Evolutionary conservation across 495 filamentous ascomycete species (phyloP), one percentile per base, ranked within the genome.

Genomic region (Aspergillus coremiiformis): DNA sequence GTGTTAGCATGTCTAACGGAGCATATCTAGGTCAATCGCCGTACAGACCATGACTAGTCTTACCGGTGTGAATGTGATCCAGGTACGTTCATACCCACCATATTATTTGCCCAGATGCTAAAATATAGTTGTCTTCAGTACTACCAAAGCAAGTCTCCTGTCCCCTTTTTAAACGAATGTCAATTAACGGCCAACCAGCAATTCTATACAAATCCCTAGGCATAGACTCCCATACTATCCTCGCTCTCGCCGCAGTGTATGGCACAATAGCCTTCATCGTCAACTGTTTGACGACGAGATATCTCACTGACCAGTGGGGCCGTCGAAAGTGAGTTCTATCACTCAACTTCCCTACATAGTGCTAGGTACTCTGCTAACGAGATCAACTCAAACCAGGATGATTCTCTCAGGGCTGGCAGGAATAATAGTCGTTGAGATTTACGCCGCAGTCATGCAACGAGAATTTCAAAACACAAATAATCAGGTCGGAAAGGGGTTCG

Each of bases 11-110:
- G n/a, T 21, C 22, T 39, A 20, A 44, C 20, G 35, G 12, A 17
- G 26, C 26, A 54, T 29, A 35, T 41, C 8, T 51, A 73, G 70
- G n/a, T 78, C 73, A 6, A 76, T 83, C 59, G 71, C 72, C 2
- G 78, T 78, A 17, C 79, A 83, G 64, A 80, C 77, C 3, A 79
- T 81, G 74, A 81, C 78, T 4, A 72, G 67, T 63, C 55, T 81
- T 35, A 81, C 79, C 17, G 79, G 79, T 35, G 70, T 79, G 37
- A 81, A 81, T 56, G 77, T 80, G 24, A 78, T 80, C 41, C 71
- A 73, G 63, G 69, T 72, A 69, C 33, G 59, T 62, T 11, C 37
- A 20, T 6, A 8, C 8, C 37, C n/a, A 41, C 4, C 3, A 1
- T 21, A 41, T 21, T 7, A 5, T 7, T 21, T 41, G 9, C 15